A percentile compares a stretch with the other conserved stretches of the same genome.
Evolutionary conservation across 1,139 yeast species (phyloP).

Genomic region (Protomyces gravidus): DNA sequence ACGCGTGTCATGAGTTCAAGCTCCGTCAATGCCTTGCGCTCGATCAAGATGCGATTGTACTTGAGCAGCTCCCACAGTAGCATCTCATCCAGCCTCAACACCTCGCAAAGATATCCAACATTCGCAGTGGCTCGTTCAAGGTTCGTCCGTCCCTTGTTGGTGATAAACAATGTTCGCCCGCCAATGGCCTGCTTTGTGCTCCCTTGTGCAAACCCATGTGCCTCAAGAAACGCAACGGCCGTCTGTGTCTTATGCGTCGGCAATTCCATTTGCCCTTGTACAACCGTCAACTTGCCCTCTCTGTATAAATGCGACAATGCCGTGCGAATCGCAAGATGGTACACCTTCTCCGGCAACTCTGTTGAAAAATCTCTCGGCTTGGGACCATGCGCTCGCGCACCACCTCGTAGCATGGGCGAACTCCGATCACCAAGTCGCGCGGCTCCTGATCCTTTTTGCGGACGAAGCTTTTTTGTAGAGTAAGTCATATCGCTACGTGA

Average conservation of each 20-base stretch:
- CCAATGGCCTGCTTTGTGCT: neutral
- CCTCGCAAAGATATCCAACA: slow-evolving; percentile 12
- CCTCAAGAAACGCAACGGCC: slow-evolving; percentile 27
- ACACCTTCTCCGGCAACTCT: slow-evolving; percentile 68
- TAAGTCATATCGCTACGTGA: slow-evolving; percentile 83
- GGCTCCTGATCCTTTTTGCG: slow-evolving; percentile 90
- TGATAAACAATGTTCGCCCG: slow-evolving; percentile 16
- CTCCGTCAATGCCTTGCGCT: slow-evolving; percentile 13
- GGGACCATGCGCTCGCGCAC: slow-evolving; percentile 86
- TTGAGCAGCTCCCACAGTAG: slow-evolving; percentile 23
- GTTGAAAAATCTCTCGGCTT: slow-evolving; percentile 86
- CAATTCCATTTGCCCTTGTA: slow-evolving; percentile 56
- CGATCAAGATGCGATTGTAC: slow-evolving; percentile 20
- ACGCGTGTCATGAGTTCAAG: slow-evolving; percentile 11
- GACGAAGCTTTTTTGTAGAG: slow-evolving; percentile 73
- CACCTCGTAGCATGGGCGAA: slow-evolving; percentile 85
- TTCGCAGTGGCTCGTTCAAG: slow-evolving; percentile 20
- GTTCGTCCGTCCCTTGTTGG: slow-evolving; percentile 9
- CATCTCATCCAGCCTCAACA: slow-evolving; percentile 19
- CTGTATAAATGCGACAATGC: slow-evolving; percentile 80
- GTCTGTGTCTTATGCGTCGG: slow-evolving; percentile 31
- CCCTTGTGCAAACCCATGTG: slow-evolving; percentile 27
- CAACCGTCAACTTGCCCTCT: slow-evolving; percentile 62
- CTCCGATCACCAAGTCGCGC: slow-evolving; percentile 97
- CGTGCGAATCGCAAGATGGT: slow-evolving; percentile 67